Evolutionary conservation across 768 basidiomycete species (phyloP), one percentile per base, ranked within the genome.

Genomic region (Xerocomus spinulosus): DNA sequence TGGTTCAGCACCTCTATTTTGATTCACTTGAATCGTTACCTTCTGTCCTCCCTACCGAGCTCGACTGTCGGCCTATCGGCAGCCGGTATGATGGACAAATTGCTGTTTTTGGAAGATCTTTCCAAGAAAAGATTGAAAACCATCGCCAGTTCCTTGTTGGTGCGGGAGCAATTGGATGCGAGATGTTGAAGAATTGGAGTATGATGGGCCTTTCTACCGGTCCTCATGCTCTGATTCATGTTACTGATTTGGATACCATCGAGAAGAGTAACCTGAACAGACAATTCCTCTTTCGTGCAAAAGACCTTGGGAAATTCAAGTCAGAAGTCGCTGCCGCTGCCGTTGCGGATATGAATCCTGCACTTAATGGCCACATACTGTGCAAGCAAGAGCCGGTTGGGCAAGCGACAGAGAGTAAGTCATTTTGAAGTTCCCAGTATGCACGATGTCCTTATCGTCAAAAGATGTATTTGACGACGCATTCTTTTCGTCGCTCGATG

Each of bases 171-270:
- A 98, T 99, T 64, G 96, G 96, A 17, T 99, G 96, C 63, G 96
- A 99, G 72, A 98, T 98, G 96, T 72, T 99, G 60, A 99, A 99
- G 77, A 99, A 98, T 69, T 99, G 96, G 96, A 88, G 90, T 55
- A 89, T 98, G 92, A 95, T 98, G 78, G 96, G 96, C 51, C 73
- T 99, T 38, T 94, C 81, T 7, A 79, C 85, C 25, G 90, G 90
- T 10, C 73, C 79, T 14, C 75, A 82, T 34, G 96, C 90, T 9
- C 70, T 77, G 43, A 89, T 99, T 48, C 83, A 94, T 58, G 91
- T 98, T 47, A 98, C 96, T 5, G 96, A 99, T 68, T 69, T 99
- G 59, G 96, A 99, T 68, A 97, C 94, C 25, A 99, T 99, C 64
- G 96, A 99, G 74, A 99, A 99, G 80, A 93, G 90, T 59, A 99